A percentile compares a stretch with the other conserved stretches of the same genome.
Evolutionary conservation across 2,329 filamentous ascomycete genomes (phyloP).

Genomic region (Penicillium sp.): DNA sequence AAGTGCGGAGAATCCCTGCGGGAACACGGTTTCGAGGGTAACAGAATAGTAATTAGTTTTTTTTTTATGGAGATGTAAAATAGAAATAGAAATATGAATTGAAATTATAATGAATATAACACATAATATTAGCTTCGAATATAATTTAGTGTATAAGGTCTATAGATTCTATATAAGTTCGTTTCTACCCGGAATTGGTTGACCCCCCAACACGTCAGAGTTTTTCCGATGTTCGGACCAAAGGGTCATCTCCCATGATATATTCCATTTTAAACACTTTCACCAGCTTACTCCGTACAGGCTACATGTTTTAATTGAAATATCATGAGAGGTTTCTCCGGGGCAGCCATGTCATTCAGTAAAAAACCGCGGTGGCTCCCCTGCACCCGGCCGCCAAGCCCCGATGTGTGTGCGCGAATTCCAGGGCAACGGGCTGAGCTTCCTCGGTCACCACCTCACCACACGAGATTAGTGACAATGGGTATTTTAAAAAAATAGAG

Average conservation of each 20-base stretch:
- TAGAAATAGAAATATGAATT: neutral
- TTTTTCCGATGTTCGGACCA: conserved; percentile 15
- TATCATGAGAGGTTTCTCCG: neutral
- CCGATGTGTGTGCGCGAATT: conserved; percentile 17
- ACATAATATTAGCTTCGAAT: neutral
- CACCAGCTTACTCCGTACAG: neutral
- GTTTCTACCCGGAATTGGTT: neutral
- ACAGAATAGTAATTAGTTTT: neutral
- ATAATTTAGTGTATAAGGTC: neutral
- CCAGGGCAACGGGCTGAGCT: conserved; percentile 14
- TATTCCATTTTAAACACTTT: neutral
- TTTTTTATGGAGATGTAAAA: neutral
- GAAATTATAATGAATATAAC: neutral
- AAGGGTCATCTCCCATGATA: conserved; percentile 1
- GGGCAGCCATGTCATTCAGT: neutral
- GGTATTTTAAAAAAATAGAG: neutral
- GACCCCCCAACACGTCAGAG: conserved; percentile 19
- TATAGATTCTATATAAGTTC: neutral
- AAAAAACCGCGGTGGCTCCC: conserved; percentile 6
- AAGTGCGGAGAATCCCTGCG: conserved; percentile 23
- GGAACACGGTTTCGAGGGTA: neutral
- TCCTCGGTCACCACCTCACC: conserved; percentile 5
- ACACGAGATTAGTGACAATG: conserved; percentile 1
- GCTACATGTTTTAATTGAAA: neutral
- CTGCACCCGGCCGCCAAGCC: conserved; percentile 21